phyloP scores from a whole-genome alignment of 257 asterid species.

The Nyctanthes arbortristis region DNA sequence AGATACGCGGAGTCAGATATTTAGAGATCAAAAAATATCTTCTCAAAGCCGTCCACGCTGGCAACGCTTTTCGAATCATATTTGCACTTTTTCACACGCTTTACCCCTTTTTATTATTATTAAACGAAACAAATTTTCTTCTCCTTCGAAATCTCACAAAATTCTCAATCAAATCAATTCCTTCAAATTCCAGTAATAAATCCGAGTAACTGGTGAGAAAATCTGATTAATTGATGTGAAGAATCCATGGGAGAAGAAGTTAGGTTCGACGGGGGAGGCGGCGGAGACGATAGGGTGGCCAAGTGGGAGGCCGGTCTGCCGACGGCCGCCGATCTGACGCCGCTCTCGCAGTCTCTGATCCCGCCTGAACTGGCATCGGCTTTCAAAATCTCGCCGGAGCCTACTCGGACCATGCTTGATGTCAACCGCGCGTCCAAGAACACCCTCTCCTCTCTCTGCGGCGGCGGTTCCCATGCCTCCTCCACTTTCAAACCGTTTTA shows the following conservation, averaged over 20 bases:
- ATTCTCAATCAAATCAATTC: slow-evolving; percentile 6
- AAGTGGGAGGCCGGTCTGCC: slow-evolving; percentile 93
- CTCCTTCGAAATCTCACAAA: neutral
- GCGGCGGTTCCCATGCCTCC: slow-evolving; percentile 18
- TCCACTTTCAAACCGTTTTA: slow-evolving; percentile 39
- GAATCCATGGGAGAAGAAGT: slow-evolving; percentile 60
- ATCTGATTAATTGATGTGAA: neutral
- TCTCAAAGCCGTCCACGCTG: slow-evolving; percentile 51
- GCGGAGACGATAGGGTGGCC: slow-evolving; percentile 38
- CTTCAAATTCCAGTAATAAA: neutral
- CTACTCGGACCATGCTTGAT: slow-evolving; percentile 50
- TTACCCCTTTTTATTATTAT: slow-evolving; percentile 28
- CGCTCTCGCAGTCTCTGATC: slow-evolving; percentile 66
- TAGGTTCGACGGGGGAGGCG: slow-evolving; percentile 43
- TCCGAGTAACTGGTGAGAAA: neutral
- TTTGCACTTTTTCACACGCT: slow-evolving; percentile 54
- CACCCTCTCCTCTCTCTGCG: slow-evolving; percentile 58
- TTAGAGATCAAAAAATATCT: slow-evolving; percentile 53
- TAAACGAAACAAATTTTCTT: slow-evolving; percentile 11
- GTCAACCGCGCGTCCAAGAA: slow-evolving; percentile 77
- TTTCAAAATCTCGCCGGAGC: slow-evolving; percentile 72
- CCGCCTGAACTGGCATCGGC: slow-evolving; percentile 85
- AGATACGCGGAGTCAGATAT: slow-evolving; percentile 29
- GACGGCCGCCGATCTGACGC: slow-evolving; percentile 63
- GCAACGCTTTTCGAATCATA: slow-evolving; percentile 45